Evolutionary conservation across 345 rosid genomes (phyloP).

Genomic region (Abelmoschus esculentus): DNA sequence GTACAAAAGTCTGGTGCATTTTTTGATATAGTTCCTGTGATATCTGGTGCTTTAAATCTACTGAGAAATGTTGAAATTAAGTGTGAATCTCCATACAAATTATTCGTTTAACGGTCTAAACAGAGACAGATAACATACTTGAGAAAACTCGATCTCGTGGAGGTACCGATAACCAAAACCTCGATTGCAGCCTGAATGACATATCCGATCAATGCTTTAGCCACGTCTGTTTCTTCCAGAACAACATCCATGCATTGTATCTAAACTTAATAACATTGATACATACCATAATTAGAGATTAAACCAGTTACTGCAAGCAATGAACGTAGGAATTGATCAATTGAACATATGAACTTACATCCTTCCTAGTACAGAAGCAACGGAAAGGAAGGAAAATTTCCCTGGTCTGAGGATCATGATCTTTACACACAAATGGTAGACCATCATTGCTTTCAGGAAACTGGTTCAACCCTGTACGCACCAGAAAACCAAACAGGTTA

Average conservation of each 20-base stretch:
- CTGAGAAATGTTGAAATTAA: not conserved
- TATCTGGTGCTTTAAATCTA: conserved; percentile 63
- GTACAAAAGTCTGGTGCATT: conserved; percentile 77
- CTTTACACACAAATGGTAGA: conserved; percentile 28
- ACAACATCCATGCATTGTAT: conserved; percentile 74
- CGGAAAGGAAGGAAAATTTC: conserved; percentile 88
- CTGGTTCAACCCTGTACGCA: conserved; percentile 41
- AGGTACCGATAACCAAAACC: conserved; percentile 54
- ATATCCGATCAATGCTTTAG: conserved; percentile 60
- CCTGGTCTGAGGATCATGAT: conserved; percentile 45
- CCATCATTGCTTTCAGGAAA: conserved; percentile 26
- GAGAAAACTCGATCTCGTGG: conserved; percentile 63
- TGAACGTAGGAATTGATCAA: not conserved
- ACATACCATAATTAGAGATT: not conserved
- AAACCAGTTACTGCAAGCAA: not conserved
- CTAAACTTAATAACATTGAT: conserved; percentile 21
- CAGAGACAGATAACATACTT: conserved; percentile 32
- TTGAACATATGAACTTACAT: conserved; percentile 29
- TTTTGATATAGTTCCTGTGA: conserved; percentile 49
- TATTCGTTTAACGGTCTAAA: too few relatives aligned
- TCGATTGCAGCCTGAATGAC: conserved; percentile 48
- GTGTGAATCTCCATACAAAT: too few relatives aligned
- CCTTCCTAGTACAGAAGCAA: conserved; percentile 81
- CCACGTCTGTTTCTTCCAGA: conserved; percentile 68
- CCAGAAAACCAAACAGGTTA: not conserved